A percentile compares a stretch with the other conserved stretches of the same genome.
Conservation (phyloP, 2,329 filamentous ascomycete species). For the Penicillium sumatraense region DNA sequence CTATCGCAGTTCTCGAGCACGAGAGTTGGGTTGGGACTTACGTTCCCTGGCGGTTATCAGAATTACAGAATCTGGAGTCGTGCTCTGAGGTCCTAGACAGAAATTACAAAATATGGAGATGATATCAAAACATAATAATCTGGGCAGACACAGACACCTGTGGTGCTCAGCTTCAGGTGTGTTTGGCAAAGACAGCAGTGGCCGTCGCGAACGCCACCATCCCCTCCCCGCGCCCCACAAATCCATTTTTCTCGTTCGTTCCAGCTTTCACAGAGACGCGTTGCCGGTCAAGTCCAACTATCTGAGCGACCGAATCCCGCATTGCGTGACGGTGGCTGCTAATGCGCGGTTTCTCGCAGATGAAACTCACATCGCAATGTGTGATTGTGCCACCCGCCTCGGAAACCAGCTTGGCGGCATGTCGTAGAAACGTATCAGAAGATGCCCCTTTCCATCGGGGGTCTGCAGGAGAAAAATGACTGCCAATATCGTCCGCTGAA, state of each 20-base stretch:
- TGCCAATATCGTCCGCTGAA: conserved; percentile 9
- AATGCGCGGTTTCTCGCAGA: conserved; percentile 9
- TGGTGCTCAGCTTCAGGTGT: background rate
- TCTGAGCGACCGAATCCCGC: conserved; percentile 4
- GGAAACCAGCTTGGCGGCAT: conserved; percentile 10
- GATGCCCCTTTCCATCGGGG: conserved; percentile 10
- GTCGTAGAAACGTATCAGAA: conserved; percentile 9
- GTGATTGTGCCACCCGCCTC: conserved; percentile 10
- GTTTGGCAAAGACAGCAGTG: conserved; percentile 4
- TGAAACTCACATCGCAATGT: conserved; percentile 13
- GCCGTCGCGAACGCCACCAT: conserved; percentile 14
- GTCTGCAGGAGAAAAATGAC: conserved; percentile 10
- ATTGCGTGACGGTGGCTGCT: conserved; percentile 11
- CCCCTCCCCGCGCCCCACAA: conserved; percentile 14
- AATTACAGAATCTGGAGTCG: no score
- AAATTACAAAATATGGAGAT: no score
- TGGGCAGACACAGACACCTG: no score
- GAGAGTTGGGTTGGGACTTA: no score
- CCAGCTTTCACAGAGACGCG: conserved; percentile 13
- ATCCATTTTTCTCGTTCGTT: conserved; percentile 14
- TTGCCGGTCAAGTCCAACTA: conserved; percentile 6
- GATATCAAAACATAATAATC: no score
- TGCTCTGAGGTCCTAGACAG: no score
- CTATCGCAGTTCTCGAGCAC: no score
- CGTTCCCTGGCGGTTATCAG: no score